Evolutionary conservation across 306 rosid genomes (phyloP).

Genomic region (Castanospermum australe): DNA sequence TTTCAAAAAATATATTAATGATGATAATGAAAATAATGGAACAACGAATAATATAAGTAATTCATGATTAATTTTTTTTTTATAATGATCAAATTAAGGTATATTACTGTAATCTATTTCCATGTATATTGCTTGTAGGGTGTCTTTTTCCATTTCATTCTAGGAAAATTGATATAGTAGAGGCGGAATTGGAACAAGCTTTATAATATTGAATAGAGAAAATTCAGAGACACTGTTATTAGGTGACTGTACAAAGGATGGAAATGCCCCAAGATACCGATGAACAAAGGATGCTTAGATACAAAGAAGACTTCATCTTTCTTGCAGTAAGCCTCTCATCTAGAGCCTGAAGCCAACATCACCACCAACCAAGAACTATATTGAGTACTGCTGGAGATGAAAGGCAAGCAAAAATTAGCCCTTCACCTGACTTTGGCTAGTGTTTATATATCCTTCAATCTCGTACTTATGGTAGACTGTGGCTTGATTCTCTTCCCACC

Average conservation of each 20-base stretch:
- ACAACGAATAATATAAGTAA: neutral
- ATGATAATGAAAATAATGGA: no score
- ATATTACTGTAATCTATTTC: neutral
- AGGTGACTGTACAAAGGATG: slow-evolving; percentile 31
- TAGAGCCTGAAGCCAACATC: slow-evolving; percentile 36
- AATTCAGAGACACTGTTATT: slow-evolving; percentile 32
- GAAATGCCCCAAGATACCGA: slow-evolving; percentile 32
- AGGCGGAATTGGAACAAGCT: neutral
- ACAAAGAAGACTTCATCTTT: slow-evolving; percentile 31
- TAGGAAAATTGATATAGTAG: neutral
- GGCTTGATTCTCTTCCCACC: slow-evolving; percentile 89
- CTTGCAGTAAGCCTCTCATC: slow-evolving; percentile 28
- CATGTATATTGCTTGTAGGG: neutral
- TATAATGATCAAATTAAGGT: neutral
- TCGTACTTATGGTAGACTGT: slow-evolving; percentile 59
- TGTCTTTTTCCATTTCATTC: no score
- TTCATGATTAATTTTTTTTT: neutral
- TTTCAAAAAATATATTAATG: no score
- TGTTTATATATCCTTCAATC: slow-evolving; percentile 60
- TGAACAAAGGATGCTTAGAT: slow-evolving; percentile 17
- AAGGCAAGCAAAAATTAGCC: slow-evolving; percentile 36
- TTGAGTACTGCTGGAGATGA: slow-evolving; percentile 34
- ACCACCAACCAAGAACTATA: slow-evolving; percentile 23
- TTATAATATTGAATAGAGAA: neutral
- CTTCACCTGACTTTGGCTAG: slow-evolving; percentile 41